Conservation (phyloP, 2,329 filamentous ascomycete species). For the Aspergillus sp. region DNA sequence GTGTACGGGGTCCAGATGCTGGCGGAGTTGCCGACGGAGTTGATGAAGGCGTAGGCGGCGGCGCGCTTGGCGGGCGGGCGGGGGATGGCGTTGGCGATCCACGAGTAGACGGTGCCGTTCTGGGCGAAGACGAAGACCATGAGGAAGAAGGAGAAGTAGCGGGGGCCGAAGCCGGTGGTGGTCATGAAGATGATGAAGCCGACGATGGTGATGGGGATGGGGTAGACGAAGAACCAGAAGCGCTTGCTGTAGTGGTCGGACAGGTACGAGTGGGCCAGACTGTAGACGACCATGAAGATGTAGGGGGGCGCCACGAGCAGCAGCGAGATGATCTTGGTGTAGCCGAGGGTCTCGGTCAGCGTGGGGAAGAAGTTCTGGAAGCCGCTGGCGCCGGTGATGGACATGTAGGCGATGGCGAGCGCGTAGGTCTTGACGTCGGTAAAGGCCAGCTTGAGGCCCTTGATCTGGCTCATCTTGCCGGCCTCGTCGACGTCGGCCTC, state of each 20-base stretch:
- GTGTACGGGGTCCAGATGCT: constrained; percentile 55
- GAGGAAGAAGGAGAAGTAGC: constrained; percentile 57
- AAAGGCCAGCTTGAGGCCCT: constrained; percentile 53
- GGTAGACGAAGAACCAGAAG: constrained; percentile 56
- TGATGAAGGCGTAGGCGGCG: constrained; percentile 56
- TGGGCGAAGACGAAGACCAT: constrained; percentile 58
- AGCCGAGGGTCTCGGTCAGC: constrained; percentile 47
- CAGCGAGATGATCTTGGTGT: constrained; percentile 47
- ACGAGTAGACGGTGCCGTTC: constrained; percentile 51
- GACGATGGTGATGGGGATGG: constrained; percentile 51
- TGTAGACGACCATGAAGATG: constrained; percentile 53
- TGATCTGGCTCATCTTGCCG: constrained; percentile 48
- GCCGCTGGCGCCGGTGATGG: constrained; percentile 50
- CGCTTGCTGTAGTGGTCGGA: constrained; percentile 48
- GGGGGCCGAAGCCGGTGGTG: constrained; percentile 50
- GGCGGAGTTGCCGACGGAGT: constrained; percentile 53
- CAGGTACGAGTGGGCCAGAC: constrained; percentile 43
- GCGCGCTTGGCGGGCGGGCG: constrained; percentile 56
- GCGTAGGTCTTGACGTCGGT: constrained; percentile 51
- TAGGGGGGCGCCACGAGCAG: constrained; percentile 55
- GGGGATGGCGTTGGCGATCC: constrained; percentile 53
- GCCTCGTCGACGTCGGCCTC: constrained; percentile 51
- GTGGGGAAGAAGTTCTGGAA: constrained; percentile 60
- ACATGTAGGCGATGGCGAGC: constrained; percentile 46
- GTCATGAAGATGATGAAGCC: constrained; percentile 58